Evolutionary conservation across 2,329 filamentous ascomycete species (phyloP).

Genomic region (Graphilbum sp.): DNA sequence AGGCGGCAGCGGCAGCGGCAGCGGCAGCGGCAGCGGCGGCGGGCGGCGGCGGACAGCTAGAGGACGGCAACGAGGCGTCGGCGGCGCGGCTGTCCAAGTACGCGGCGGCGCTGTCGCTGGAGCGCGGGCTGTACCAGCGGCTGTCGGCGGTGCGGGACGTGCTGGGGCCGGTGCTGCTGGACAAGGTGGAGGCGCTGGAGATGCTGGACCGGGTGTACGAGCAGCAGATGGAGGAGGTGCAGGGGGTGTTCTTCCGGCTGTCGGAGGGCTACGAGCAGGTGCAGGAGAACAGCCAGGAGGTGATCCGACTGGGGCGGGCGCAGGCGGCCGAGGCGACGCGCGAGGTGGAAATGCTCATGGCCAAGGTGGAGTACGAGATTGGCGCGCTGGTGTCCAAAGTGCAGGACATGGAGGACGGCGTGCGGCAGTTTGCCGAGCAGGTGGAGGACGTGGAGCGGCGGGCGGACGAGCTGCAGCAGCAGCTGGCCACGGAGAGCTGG

Average conservation of each 20-base stretch:
- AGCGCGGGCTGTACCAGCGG: slow-evolving; percentile 34
- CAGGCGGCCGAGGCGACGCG: slow-evolving; percentile 55
- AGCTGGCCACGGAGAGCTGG: slow-evolving; percentile 49
- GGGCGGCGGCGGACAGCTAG: slow-evolving; percentile 5
- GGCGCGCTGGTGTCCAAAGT: slow-evolving; percentile 64
- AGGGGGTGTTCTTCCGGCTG: slow-evolving; percentile 51
- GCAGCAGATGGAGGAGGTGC: slow-evolving; percentile 47
- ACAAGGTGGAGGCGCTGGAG: slow-evolving; percentile 38
- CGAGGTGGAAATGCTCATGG: slow-evolving; percentile 65
- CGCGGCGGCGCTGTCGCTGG: slow-evolving; percentile 30
- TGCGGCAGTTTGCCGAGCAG: slow-evolving; percentile 63
- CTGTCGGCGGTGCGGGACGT: slow-evolving; percentile 34
- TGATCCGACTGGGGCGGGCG: slow-evolving; percentile 52
- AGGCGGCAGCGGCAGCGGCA: slow-evolving; percentile 13
- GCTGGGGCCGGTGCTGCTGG: slow-evolving; percentile 44
- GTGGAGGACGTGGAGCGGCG: slow-evolving; percentile 54
- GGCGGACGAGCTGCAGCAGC: slow-evolving; percentile 43
- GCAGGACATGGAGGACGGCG: slow-evolving; percentile 71
- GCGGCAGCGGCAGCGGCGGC: slow-evolving; percentile 10
- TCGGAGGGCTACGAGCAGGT: slow-evolving; percentile 54
- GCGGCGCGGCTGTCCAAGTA: slow-evolving; percentile 16
- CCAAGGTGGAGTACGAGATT: slow-evolving; percentile 87
- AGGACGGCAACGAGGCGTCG: slow-evolving; percentile 2
- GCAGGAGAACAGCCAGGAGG: slow-evolving; percentile 48
- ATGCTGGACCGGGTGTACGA: slow-evolving; percentile 45